These are phyloP conservation scores for Psilocybe sp. DNA, from an alignment of 768 basidiomycete genomes.

Conservation along the genomic window DNA sequence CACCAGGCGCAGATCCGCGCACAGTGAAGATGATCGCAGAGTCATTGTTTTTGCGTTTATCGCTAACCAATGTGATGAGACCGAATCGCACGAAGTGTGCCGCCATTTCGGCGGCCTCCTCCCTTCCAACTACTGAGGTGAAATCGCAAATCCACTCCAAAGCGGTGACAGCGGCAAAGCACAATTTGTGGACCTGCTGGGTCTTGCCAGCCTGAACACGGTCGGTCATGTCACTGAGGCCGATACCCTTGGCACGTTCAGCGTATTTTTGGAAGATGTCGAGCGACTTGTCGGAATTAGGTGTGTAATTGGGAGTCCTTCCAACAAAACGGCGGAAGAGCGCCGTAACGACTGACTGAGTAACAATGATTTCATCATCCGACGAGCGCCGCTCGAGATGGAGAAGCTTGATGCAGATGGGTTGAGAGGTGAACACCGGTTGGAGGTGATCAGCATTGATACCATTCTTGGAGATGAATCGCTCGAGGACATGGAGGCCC, in stretches of 20 bases:
- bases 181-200: conserved; percentile 55
- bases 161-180: conserved; percentile 84
- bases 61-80: conserved; percentile 83
- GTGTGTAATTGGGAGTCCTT: conserved; percentile 75
- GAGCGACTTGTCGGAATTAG: conserved; percentile 40
- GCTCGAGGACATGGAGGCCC: conserved; percentile 96
- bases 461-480: conserved; percentile 99
- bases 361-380: conserved; percentile 98
- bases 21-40: conserved; percentile 93
- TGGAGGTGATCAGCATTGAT: conserved; percentile 93
- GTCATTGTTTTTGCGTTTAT: conserved; percentile 88
- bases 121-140: conserved; percentile 91
- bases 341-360: conserved; percentile 89
- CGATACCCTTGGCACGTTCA: conserved; percentile 74
- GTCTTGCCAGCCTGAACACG: conserved; percentile 51
- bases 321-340: conserved; percentile 96
- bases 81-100: conserved; percentile 97
- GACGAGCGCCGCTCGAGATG: conserved; percentile 90
- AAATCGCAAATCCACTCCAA: conserved; percentile 98
- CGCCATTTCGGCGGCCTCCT: conserved; percentile 96
- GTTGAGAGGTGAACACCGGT: conserved; percentile 85
- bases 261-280: conserved; percentile 75
- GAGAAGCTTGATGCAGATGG: conserved; percentile 95
- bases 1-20: conserved; percentile 73
- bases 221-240: conserved; percentile 69